phyloP scores from a whole-genome alignment of 257 asterid species.

The Lavandula angustifolia region DNA sequence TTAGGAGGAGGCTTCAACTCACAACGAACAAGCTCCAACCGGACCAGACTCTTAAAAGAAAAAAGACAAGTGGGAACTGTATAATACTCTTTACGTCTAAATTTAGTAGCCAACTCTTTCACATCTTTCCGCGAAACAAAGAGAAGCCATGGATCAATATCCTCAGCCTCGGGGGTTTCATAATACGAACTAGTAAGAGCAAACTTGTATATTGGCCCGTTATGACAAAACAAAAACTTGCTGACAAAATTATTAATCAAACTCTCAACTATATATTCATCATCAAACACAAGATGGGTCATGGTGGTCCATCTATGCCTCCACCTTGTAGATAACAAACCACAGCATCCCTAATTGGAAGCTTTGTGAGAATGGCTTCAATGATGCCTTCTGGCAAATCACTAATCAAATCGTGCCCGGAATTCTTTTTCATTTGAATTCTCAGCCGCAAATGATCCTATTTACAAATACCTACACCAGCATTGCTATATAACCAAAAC shows the following conservation, averaged over 20 bases:
- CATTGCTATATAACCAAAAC: constrained; percentile 3
- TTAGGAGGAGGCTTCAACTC: constrained; percentile 66
- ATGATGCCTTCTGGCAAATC: constrained; percentile 83
- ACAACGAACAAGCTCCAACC: constrained; percentile 73
- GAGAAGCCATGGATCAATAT: constrained; percentile 87
- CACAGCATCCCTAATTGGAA: constrained; percentile 77
- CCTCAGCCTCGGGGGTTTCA: constrained; percentile 41
- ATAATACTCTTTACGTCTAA: constrained; percentile 79
- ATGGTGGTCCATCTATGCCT: constrained; percentile 82
- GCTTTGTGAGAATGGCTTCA: constrained; percentile 70
- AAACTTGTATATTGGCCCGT: constrained; percentile 86
- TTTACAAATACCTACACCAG: constrained; percentile 16
- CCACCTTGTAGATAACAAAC: constrained; percentile 73
- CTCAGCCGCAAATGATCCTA: constrained; percentile 8
- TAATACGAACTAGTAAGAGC: constrained; percentile 50
- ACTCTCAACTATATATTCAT: constrained; percentile 43
- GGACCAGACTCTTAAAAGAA: constrained; percentile 56
- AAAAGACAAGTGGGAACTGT: constrained; percentile 75
- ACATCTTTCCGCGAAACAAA: constrained; percentile 72
- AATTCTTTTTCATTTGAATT: constrained; percentile 50
- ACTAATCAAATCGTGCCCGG: constrained; percentile 56
- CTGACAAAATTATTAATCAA: constrained; percentile 59
- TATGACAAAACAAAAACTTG: constrained; percentile 66
- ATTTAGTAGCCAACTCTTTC: constrained; percentile 67
- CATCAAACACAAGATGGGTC: constrained; percentile 68